Base-by-base conservation (phyloP, 331 rosid genomes). In the Prunus yedoensis region DNA sequence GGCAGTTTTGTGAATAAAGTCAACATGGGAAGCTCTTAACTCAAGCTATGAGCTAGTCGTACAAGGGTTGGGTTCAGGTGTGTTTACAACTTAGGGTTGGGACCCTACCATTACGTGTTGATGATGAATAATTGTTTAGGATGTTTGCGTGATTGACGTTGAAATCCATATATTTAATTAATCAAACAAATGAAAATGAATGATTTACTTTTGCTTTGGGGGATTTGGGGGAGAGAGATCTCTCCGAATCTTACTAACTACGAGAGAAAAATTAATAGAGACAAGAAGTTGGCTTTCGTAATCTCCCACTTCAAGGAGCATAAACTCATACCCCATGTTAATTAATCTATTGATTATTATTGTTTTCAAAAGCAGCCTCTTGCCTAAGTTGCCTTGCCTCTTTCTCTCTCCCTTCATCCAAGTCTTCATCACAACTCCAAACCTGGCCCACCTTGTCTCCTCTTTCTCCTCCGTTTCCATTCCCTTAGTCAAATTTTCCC, bases 201-300 rank as follows among this genome's bases (percentile, higher is more conserved):
- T 23, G 0, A 23, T 23, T 23, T 23, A 23, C 23, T 23, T 23
- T 23, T 23, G 23, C 23, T 23, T 23, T 23, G 1, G 23, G n/a
- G n/a, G n/a, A n/a, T n/a, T n/a, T n/a, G n/a, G n/a, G n/a, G n/a
- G n/a, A n/a, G 75, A 46, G 88, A 92, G 92, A 93, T 90, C 91
- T 94, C 89, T 80, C 79, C 93, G 89, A 90, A 94, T 94, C 98
- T 94, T 88, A 94, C 97, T 94, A 83, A 89, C 91, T 90, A 85
- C 93, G 61, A 84, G 83, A 82, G 83, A 62, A 16, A 46, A 75
- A 83, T 66, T 64, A 59, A 74, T 61, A 49, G 71, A 69, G 63
- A 79, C 70, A 50, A 27, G 4, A 32, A 69, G 23, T 77, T 78
- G 74, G 82, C 68, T 45, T 59, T 83, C 84, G 78, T 74, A 82